Conservation (phyloP, 2,329 filamentous ascomycete genomes). For the Alternaria brassicae region DNA sequence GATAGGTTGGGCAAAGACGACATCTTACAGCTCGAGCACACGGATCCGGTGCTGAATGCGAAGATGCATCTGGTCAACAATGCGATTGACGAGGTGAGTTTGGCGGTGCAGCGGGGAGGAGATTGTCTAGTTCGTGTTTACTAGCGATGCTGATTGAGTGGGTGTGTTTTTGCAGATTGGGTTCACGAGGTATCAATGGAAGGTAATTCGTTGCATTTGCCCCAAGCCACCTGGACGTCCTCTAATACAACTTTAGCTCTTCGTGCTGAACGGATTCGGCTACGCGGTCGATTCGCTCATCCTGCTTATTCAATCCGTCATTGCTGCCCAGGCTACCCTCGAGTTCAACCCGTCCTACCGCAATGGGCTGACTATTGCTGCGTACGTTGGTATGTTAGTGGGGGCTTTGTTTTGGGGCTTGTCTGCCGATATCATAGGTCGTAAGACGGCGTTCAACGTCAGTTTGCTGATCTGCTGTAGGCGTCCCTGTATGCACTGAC, state of each 20-base stretch:
- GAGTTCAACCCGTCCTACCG: slow-evolving; percentile 66
- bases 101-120: slow-evolving; percentile 44
- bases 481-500: background rate
- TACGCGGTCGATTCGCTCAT: slow-evolving; percentile 66
- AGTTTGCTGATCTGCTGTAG: slow-evolving; percentile 66
- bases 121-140: slow-evolving; percentile 25
- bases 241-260: slow-evolving; percentile 49
- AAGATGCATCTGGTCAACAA: slow-evolving; percentile 76
- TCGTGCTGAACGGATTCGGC: slow-evolving; percentile 67
- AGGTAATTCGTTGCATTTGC: slow-evolving; percentile 52
- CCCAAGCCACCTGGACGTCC: background rate
- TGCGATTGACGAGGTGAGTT: slow-evolving; percentile 25
- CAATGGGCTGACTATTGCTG: slow-evolving; percentile 67
- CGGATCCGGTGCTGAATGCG: slow-evolving; percentile 67
- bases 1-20: slow-evolving; percentile 53
- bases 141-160: background rate
- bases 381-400: slow-evolving; percentile 65
- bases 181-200: slow-evolving; percentile 46
- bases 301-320: slow-evolving; percentile 68
- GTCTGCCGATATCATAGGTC: slow-evolving; percentile 71
- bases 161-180: slow-evolving; percentile 5
- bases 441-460: slow-evolving; percentile 72
- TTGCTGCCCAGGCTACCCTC: slow-evolving; percentile 63
- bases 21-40: slow-evolving; percentile 63
- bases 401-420: slow-evolving; percentile 73